Conservation (phyloP, 2,329 filamentous ascomycete genomes). For the Aureobasidium sp. region DNA sequence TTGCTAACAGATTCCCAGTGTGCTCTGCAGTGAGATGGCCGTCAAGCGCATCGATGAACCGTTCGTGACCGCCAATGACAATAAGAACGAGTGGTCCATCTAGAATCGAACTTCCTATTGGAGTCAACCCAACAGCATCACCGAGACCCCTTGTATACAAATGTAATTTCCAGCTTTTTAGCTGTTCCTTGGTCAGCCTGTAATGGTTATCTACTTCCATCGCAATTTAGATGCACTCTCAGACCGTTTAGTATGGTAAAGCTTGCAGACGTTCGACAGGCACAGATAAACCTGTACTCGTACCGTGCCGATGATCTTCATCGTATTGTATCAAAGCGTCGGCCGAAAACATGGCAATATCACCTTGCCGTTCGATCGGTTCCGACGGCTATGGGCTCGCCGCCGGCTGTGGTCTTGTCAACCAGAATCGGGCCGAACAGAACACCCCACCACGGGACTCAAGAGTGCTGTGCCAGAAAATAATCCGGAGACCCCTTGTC, state of each 20-base stretch:
- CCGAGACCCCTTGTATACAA: slow-evolving; percentile 4
- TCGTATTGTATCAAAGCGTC: background rate
- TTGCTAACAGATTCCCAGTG: slow-evolving; percentile 42
- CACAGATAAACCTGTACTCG: too few relatives aligned
- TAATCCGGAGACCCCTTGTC: slow-evolving; percentile 1
- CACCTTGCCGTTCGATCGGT: background rate
- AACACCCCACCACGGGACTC: background rate
- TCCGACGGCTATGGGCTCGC: background rate
- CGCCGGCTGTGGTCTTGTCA: background rate
- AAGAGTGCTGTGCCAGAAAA: background rate
- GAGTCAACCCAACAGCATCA: background rate
- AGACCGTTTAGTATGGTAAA: background rate
- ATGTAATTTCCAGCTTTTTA: background rate
- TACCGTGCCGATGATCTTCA: too few relatives aligned
- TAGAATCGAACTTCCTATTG: slow-evolving; percentile 15
- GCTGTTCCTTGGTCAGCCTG: background rate
- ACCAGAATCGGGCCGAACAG: slow-evolving; percentile 2
- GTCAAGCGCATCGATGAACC: slow-evolving; percentile 93
- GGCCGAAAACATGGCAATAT: background rate
- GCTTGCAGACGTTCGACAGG: background rate
- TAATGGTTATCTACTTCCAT: background rate
- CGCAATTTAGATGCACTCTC: background rate
- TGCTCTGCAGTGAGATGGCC: slow-evolving; percentile 88
- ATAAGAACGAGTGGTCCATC: slow-evolving; percentile 69
- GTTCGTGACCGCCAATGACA: slow-evolving; percentile 67